phyloP scores from a whole-genome alignment of 2,329 filamentous ascomycete genomes.

The Tolypocladium amazonense region DNA sequence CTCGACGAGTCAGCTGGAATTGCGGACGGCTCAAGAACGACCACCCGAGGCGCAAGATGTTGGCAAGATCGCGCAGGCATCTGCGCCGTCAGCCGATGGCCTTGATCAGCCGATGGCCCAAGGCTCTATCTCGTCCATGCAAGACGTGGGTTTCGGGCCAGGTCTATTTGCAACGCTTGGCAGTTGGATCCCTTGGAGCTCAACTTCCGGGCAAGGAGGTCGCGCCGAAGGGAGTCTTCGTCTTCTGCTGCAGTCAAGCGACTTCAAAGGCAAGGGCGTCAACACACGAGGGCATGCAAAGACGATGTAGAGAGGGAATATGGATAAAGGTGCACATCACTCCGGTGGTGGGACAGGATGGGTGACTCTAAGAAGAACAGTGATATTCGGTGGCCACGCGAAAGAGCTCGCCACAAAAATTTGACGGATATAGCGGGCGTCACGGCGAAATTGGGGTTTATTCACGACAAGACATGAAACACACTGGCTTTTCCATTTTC shows the following conservation, averaged over 20 bases:
- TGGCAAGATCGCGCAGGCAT: constrained; percentile 4
- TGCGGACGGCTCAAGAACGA: constrained; percentile 24
- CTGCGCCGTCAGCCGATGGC: constrained; percentile 8
- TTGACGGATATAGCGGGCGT: background rate
- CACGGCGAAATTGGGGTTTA: background rate
- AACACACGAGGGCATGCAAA: constrained; percentile 7
- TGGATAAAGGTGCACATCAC: background rate
- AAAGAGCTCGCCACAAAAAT: background rate
- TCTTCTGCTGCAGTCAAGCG: constrained; percentile 33
- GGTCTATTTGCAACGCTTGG: constrained; percentile 6
- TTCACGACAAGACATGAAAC: background rate
- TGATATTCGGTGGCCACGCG: background rate
- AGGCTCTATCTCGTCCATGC: background rate
- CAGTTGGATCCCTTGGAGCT: constrained; percentile 9
- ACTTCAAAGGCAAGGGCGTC: constrained; percentile 23
- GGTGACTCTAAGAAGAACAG: background rate
- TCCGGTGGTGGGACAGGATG: background rate
- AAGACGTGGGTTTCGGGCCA: constrained; percentile 1
- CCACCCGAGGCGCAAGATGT: constrained; percentile 9
- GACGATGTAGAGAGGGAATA: background rate
- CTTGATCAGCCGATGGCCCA: background rate
- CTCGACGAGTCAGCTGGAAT: constrained; percentile 39
- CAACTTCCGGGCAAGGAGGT: constrained; percentile 20
- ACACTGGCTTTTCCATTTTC: background rate
- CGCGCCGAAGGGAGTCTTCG: constrained; percentile 47